phyloP scores from a whole-genome alignment of 768 basidiomycete species.

The Aureoboletus auriporus region DNA sequence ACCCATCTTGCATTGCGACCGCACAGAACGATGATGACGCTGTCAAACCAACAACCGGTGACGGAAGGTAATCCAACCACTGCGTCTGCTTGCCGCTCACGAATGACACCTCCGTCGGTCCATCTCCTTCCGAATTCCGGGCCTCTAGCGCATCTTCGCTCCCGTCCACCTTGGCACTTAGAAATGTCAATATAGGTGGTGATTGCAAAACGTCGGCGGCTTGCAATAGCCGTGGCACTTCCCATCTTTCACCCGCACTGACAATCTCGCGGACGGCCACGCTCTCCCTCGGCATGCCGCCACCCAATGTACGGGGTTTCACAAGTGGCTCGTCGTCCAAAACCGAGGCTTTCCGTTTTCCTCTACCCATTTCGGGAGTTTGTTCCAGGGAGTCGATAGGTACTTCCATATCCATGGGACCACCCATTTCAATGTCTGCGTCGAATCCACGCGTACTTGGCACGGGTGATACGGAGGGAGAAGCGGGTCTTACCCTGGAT shows the following conservation, averaged over 20 bases:
- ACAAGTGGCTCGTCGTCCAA: conserved; percentile 37
- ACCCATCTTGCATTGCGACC: conserved; percentile 74
- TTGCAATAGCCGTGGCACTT: conserved; percentile 18
- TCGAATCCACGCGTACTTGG: conserved; percentile 49
- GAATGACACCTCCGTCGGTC: conserved; percentile 65
- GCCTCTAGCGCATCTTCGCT: conserved; percentile 70
- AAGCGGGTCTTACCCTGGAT: conserved; percentile 24
- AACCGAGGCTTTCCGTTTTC: conserved; percentile 51
- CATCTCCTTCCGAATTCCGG: conserved; percentile 66
- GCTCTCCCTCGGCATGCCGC: conserved; percentile 51
- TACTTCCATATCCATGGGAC: conserved; percentile 49
- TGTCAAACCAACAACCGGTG: conserved; percentile 62
- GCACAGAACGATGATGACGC: conserved; percentile 69
- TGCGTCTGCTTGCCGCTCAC: conserved; percentile 64
- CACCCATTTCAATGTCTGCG: conserved; percentile 39
- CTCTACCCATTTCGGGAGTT: conserved; percentile 36
- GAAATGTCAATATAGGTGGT: conserved; percentile 56
- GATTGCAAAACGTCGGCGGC: conserved; percentile 33
- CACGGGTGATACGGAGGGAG: conserved; percentile 40
- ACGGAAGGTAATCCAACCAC: conserved; percentile 88
- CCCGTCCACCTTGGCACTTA: conserved; percentile 60
- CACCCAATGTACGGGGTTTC: conserved; percentile 61
- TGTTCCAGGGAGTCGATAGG: conserved; percentile 52
- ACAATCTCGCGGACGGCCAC: conserved; percentile 55
- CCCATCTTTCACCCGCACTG: conserved; percentile 11